Conservation (phyloP, 345 rosid species). For the Physaria fendleri region DNA sequence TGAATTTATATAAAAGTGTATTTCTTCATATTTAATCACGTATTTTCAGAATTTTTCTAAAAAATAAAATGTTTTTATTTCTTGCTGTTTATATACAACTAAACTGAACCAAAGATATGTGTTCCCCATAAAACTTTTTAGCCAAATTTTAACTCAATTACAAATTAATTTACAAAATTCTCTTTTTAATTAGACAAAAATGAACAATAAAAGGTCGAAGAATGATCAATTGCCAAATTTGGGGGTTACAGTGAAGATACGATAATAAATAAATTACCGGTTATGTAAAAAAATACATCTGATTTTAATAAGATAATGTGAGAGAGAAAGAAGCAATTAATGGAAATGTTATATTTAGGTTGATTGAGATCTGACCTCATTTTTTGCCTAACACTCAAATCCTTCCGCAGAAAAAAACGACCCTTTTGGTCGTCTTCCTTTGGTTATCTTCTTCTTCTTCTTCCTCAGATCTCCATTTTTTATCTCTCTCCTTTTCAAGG, state of each 20-base stretch:
- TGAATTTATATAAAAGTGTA: too few relatives aligned
- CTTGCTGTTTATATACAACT: too few relatives aligned
- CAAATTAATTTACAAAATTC: too few relatives aligned
- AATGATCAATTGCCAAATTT: neutral
- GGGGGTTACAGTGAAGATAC: neutral
- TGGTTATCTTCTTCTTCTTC: neutral
- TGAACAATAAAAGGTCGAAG: neutral
- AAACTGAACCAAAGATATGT: too few relatives aligned
- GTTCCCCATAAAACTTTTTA: too few relatives aligned
- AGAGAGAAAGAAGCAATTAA: neutral
- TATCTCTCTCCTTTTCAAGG: constrained; percentile 20
- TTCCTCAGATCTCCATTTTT: constrained; percentile 26
- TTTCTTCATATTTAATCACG: too few relatives aligned
- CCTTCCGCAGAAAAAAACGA: neutral
- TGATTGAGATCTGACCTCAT: constrained; percentile 26
- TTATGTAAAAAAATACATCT: neutral
- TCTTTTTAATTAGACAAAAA: too few relatives aligned
- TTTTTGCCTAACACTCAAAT: too few relatives aligned
- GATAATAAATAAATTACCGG: neutral
- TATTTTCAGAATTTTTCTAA: too few relatives aligned
- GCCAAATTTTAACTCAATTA: too few relatives aligned
- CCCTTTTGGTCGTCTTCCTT: constrained; percentile 19
- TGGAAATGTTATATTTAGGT: constrained; percentile 15
- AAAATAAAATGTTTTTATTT: too few relatives aligned
- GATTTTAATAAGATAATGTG: neutral